Evolutionary conservation across 2,329 filamentous ascomycete genomes (phyloP).

Genomic region (Fusarium fracticaudum): DNA sequence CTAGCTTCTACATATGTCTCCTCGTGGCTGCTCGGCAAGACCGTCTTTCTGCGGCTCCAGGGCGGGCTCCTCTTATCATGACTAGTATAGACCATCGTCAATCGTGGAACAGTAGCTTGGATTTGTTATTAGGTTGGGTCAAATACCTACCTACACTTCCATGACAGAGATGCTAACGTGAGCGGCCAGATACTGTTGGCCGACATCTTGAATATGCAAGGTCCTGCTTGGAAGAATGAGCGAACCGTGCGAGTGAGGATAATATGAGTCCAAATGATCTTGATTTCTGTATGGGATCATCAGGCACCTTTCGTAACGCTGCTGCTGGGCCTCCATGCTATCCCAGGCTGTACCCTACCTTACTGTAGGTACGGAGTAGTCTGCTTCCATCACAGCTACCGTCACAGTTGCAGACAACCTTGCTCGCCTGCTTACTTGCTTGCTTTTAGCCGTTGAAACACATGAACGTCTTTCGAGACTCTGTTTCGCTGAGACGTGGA

Average conservation of each 20-base stretch:
- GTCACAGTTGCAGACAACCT: not conserved
- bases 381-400: not conserved
- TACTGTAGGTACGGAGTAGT: not conserved
- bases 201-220: not conserved
- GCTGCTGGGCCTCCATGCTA: not conserved
- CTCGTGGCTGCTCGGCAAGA: conserved; percentile 27
- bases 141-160: not conserved
- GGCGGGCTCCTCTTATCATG: conserved; percentile 19
- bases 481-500: conserved; percentile 34
- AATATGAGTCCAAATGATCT: not conserved
- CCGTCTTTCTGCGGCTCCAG: conserved; percentile 6
- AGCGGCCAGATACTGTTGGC: not conserved
- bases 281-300: not conserved
- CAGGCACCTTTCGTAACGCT: not conserved
- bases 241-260: conserved; percentile 16
- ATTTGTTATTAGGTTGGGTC: not conserved
- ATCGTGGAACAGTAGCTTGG: not conserved
- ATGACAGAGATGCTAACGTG: not conserved
- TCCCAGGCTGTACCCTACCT: not conserved
- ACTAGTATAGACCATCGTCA: conserved; percentile 12
- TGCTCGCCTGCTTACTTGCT: conserved; percentile 12
- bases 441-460: conserved; percentile 26
- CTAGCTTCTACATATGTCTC: conserved; percentile 6
- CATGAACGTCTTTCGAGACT: conserved; percentile 20
- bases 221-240: not conserved